These are phyloP conservation scores for Ceriops decandra DNA, from an alignment of 345 rosid species.

Conservation along the genomic window DNA sequence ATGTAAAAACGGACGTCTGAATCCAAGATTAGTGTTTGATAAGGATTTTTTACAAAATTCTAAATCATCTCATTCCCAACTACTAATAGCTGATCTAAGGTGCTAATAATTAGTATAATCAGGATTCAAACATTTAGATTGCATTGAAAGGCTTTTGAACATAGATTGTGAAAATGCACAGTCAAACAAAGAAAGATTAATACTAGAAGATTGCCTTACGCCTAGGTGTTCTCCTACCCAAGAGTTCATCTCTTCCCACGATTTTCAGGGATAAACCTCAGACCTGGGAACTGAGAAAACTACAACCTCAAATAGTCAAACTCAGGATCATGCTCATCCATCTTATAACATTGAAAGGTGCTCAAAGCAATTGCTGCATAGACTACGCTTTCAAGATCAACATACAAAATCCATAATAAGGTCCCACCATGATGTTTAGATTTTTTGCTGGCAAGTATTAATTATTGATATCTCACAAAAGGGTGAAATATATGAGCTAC, in stretches of 20 bases:
- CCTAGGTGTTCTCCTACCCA: slow-evolving; percentile 8
- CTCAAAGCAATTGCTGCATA: too few species aligned
- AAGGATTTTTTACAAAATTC: too few species aligned
- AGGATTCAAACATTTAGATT: slow-evolving; percentile 10
- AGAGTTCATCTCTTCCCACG: slow-evolving; percentile 60
- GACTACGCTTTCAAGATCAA: too few species aligned
- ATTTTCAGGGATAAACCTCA: slow-evolving; percentile 48
- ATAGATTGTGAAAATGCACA: slow-evolving; percentile 14
- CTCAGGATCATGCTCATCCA: slow-evolving; percentile 67
- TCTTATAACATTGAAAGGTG: slow-evolving; percentile 33
- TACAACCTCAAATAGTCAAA: slow-evolving; percentile 64
- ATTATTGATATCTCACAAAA: too few species aligned
- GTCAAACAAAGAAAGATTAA: slow-evolving; percentile 2
- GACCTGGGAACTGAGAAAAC: slow-evolving; percentile 65
- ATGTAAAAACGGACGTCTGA: too few species aligned
- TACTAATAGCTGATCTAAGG: slow-evolving; percentile 5
- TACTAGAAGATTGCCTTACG: slow-evolving; percentile 12
- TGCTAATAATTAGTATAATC: slow-evolving; percentile 9
- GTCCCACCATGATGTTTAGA: too few species aligned
- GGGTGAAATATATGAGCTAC: too few species aligned
- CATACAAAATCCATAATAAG: too few species aligned
- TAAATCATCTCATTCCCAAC: not conserved
- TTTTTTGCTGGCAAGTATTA: too few species aligned
- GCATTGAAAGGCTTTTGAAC: slow-evolving; percentile 5
- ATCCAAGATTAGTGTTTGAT: too few species aligned